Evolutionary conservation across 192 early-diverging fungal species (phyloP), one percentile per base, ranked within the genome.

Genomic region (Piromyces sp.): DNA sequence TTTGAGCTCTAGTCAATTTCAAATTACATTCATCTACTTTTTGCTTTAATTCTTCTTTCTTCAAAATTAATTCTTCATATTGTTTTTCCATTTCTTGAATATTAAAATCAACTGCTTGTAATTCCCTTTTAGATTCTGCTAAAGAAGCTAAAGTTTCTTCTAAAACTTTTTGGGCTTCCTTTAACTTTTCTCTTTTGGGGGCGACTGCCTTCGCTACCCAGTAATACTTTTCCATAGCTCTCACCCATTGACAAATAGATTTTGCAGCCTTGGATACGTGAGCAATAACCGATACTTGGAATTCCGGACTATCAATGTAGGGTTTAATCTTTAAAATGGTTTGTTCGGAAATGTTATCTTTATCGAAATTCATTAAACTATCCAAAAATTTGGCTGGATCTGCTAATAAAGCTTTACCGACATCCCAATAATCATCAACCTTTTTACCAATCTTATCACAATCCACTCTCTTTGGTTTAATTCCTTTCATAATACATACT

Each of bases 391-490:
- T 87, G 81, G 51, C 51, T 68, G 87, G 84, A 82, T 91, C 90
- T 7, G 86, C 84, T 82, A 91, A 83, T 30, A 91, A 81, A 28
- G 86, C 88, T 80, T 91, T 91, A 19, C 89, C 87, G 13, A 89
- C 89, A 38, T 84, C 88, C 86, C 85, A 85, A 80, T 88, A 91
- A 78, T 89, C 88, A 79, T 91, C 90, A 38, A 91, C 87, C 81
- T 91, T 91, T 83, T 91, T 91, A 26, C 90, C 90, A 58, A 87
- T 88, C 81, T 91, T 90, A 30, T 89, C 87, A 83, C 90, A 88
- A 26, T 88, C 85, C 38, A 91, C 87, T 81, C 90, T 91, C 79
- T 89, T 88, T 12, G 90, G 90, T 80, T 91, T 91, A 30, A 91
- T 85, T 78, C 90, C 90, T 81, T 91, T 91, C 88, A 91, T 90